Conservation (phyloP, 2,329 filamentous ascomycete species). For the Colletotrichum aenigma region DNA sequence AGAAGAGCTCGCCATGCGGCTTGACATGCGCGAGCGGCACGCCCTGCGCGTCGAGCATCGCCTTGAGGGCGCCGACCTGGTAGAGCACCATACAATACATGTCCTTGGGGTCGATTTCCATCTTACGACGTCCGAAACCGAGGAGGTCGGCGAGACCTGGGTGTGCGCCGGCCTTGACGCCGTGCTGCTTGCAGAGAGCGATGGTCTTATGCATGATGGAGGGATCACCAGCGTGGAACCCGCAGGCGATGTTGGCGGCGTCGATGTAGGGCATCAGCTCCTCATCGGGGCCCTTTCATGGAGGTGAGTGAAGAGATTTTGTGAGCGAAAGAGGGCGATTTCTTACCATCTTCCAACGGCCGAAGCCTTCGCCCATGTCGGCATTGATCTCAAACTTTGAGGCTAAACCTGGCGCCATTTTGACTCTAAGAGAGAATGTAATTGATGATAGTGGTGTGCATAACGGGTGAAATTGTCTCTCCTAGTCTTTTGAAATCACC, state of each 20-base stretch:
- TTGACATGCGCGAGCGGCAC: constrained; percentile 60
- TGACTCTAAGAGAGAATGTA: background rate
- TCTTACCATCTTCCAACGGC: constrained; percentile 38
- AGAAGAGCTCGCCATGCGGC: constrained; percentile 60
- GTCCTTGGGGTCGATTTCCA: constrained; percentile 61
- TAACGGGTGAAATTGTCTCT: background rate
- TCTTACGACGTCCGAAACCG: constrained; percentile 68
- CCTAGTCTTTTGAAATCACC: background rate
- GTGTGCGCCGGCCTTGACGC: constrained; percentile 64
- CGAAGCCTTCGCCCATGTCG: constrained; percentile 58
- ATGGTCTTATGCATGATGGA: constrained; percentile 69
- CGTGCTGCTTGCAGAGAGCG: constrained; percentile 59
- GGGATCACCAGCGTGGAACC: constrained; percentile 65
- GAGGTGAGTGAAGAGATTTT: background rate
- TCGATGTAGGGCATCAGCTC: constrained; percentile 65
- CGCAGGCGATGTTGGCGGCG: constrained; percentile 67
- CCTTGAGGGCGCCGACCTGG: constrained; percentile 67
- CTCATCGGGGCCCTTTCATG: background rate
- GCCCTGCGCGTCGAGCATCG: constrained; percentile 60
- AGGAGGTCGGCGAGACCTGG: constrained; percentile 68
- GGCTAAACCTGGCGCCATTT: background rate
- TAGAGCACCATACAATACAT: constrained; percentile 63
- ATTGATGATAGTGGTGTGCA: background rate
- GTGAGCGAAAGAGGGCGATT: too few species aligned
- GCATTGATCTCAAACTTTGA: constrained; percentile 44